Conservation (phyloP, 2,329 filamentous ascomycete genomes). For the Fusarium sp. region DNA sequence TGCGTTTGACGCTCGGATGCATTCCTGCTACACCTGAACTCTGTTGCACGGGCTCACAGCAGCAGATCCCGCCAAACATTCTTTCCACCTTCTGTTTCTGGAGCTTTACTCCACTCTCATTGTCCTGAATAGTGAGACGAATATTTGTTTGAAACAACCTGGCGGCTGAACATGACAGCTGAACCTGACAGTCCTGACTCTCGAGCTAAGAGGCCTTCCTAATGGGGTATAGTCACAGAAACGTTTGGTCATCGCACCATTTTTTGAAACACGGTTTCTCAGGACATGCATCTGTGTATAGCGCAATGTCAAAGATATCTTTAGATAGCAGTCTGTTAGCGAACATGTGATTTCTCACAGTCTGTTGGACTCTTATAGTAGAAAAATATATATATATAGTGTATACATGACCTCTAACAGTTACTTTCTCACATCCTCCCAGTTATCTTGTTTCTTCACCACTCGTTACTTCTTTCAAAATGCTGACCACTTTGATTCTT, state of each 20-base stretch:
- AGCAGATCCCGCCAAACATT: neutral
- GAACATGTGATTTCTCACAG: neutral
- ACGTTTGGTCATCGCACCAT: neutral
- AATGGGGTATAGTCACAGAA: neutral
- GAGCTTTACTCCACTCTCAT: neutral
- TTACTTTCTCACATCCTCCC: neutral
- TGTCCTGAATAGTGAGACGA: neutral
- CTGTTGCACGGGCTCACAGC: neutral
- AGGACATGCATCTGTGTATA: neutral
- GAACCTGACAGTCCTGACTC: neutral
- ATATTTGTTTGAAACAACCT: neutral
- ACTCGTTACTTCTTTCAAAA: neutral
- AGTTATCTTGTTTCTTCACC: neutral
- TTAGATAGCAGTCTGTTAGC: neutral
- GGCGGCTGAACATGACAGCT: neutral
- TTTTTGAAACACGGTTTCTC: neutral
- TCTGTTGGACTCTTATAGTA: neutral
- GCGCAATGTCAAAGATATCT: neutral
- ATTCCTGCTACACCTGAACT: neutral
- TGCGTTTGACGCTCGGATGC: neutral
- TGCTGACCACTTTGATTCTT: neutral
- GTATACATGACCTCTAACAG: neutral
- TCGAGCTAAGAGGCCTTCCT: neutral
- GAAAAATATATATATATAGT: neutral
- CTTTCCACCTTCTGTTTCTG: conserved; percentile 1